Base-by-base conservation (phyloP, 176 grass and related monocot genomes). In the Rhynchospora pubera region DNA sequence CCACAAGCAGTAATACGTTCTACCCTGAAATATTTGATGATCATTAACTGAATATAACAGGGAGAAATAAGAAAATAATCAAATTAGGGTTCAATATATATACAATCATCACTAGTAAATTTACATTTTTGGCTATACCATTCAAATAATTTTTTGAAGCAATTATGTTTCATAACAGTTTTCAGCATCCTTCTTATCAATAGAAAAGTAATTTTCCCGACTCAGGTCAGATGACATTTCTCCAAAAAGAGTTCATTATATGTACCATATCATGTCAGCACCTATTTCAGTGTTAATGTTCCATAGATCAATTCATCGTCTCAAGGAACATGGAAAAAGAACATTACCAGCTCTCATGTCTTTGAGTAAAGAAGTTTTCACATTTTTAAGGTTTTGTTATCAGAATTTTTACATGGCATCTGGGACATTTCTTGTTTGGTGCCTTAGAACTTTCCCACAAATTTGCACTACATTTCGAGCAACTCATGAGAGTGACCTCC, bases 1-100 rank as follows among this genome's bases (percentile, higher is more conserved):
- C 96, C 91, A 60, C 89, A 89, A 51, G 89, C 83, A 81, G 87
- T 93, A 85, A 99, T 82, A 28, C 96, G 96, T 79, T 89, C 18
- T 18, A 95, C 91, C 87, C 93, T 99, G 84, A 4, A 85, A 85
- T 81, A 52, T 30, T 39, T 32, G 32, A 84, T 51, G 74, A 28
- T 5, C 18, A 77, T 6, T 21, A 80, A 23, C 43, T 22, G 1
- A 32, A 82, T 8, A 84, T 53, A 79, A 30, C 9, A 87, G 4
- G 34, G 34, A 53, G 15, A 42, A 79, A 46, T 10, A 72, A 45
- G 18, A 82, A 45, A 55, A 30, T 15, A 65, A 80, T 59, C 16
- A 80, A 62, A 62, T 3, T 18, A 3, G 75, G 75, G 15, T 7
- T 30, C 12, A 59, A 59, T 10, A 22, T 7, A 59, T 10, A 22